Evolutionary conservation across 1,284 basidiomycete genomes (phyloP), one percentile per base, ranked within the genome.

Genomic region (Moesziomyces globuligerus): DNA sequence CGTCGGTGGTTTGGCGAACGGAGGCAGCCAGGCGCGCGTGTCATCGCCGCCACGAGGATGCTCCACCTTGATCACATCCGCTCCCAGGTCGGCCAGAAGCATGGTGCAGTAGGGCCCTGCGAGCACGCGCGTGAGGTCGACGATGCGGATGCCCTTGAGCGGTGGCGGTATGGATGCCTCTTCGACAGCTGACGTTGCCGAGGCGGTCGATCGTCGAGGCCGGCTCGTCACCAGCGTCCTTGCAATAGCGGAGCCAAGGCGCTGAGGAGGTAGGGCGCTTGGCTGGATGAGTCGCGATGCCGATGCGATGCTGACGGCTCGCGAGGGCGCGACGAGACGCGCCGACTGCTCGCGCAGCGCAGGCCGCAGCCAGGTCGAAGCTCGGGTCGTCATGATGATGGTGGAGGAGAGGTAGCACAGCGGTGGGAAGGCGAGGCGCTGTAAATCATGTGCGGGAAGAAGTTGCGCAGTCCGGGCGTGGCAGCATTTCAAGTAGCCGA

Each of bases 31-130:
- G 20, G 78, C 64, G 1, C 94, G 88, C 21, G 94, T 97, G 83
- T 97, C 94, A 79, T 98, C 94, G 29, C 94, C 94, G 54, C 86
- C 86, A n/a, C 52, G 59, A 9, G 61, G 68, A 52, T 74, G 64
- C 75, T 83, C 81, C 10, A 86, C 82, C 72, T 87, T 98, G 83
- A 96, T 89, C 34, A 97, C 92, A 81, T 96, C 92, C 53, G 94
- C 93, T 45, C 85, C 92, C 21, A 92, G 85, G 84, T 94, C 92
- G 28, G 89, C 92, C 13, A 78, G 61, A 1, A 79, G 61, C 92
- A 95, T 93, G 3, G 94, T 93, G 25, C 89, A 88, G 7, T 90
- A 91, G 13, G 93, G 93, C 0, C 93, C 94, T 20, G 93, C 94
- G 42, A 96, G 85, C 1, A 96, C 90, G 36, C 93, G 87, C 11